phyloP scores from a whole-genome alignment of 139 green algal species.

The Micractinium sp. region DNA sequence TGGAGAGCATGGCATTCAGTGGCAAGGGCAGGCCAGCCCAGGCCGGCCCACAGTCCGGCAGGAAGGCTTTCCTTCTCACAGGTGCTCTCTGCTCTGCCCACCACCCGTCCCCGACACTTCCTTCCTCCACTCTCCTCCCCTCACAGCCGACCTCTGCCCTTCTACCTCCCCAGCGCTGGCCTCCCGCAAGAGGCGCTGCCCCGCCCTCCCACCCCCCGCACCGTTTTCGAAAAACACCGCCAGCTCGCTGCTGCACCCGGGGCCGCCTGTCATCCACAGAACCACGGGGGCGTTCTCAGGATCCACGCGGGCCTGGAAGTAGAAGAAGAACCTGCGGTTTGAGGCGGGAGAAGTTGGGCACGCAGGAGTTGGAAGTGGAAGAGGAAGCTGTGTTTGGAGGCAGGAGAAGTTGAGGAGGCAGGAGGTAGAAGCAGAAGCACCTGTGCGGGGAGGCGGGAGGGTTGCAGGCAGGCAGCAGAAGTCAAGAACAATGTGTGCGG shows the following conservation, averaged over 20 bases:
- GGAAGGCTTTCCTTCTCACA: too few relatives aligned
- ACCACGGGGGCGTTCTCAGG: constrained; percentile 63
- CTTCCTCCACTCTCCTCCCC: too few relatives aligned
- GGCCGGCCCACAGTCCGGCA: too few relatives aligned
- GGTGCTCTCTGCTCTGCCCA: too few relatives aligned
- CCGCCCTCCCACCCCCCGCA: not conserved
- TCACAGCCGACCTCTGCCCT: too few relatives aligned
- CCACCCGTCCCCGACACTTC: too few relatives aligned
- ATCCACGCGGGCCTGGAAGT: constrained; percentile 68
- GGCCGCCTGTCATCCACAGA: constrained; percentile 83
- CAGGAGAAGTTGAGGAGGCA: not conserved
- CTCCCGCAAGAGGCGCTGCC: not conserved
- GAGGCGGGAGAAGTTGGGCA: not conserved
- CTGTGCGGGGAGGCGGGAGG: not conserved
- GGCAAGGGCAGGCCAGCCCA: too few relatives aligned
- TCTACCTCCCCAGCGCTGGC: too few relatives aligned
- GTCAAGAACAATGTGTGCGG: too few relatives aligned
- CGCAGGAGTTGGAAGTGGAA: not conserved
- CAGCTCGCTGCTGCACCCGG: constrained; percentile 92
- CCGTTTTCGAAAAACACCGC: constrained; percentile 83
- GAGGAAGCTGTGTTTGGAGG: not conserved
- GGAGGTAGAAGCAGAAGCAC: not conserved
- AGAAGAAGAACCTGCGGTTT: constrained; percentile 83
- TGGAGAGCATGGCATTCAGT: not conserved
- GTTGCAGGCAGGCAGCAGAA: too few relatives aligned